Base-by-base conservation (phyloP, 2,329 filamentous ascomycete genomes). In the Pseudopyrenochaeta lycopersici region DNA sequence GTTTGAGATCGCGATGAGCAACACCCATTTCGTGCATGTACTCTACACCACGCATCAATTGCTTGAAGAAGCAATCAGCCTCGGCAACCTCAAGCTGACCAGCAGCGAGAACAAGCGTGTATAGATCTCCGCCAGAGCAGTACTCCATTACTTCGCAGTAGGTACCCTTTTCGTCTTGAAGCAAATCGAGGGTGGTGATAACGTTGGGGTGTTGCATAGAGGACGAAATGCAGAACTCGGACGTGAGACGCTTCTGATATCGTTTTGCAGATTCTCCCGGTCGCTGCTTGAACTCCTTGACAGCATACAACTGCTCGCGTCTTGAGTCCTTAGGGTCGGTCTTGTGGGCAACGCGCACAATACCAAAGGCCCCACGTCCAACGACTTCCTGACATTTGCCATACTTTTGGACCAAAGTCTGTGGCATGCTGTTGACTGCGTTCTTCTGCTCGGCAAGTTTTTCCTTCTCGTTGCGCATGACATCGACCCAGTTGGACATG, bases 81-180 rank as follows among this genome's bases (percentile, higher is more conserved):
- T 99, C 95, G 56, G 87, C 83, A 27, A 96, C 91, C 74, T 95
- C 93, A 17, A 99, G 87, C 77, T 97, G 97, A 54, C 91, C 91
- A 32, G 92, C 92, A 6, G 95, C 88, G 27, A 98, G 86, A 17
- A 99, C 90, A 4, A 99, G 84, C 0, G 92, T 97, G 77, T 98
- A 98, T 20, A 99, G 82, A 74, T 99, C 95, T 54, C 95, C 95
- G 56, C 95, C 95, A 32, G 94, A 93, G 74, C 95, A 99, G 73
- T 95, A 99, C 78, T 99, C 95, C 95, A 99, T 99, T 46, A 99
- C 95, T 76, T 99, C 95, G 77, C 95, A 99, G 77, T 95, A 98
- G 73, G 97, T 92, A 55, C 95, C 95, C 79, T 98, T 98, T 67
- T 94, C 88, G 71, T 99, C 95, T 77, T 97, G 91, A 35, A 99